phyloP scores from a whole-genome alignment of 768 basidiomycete species.

The Tremella mesenterica region DNA sequence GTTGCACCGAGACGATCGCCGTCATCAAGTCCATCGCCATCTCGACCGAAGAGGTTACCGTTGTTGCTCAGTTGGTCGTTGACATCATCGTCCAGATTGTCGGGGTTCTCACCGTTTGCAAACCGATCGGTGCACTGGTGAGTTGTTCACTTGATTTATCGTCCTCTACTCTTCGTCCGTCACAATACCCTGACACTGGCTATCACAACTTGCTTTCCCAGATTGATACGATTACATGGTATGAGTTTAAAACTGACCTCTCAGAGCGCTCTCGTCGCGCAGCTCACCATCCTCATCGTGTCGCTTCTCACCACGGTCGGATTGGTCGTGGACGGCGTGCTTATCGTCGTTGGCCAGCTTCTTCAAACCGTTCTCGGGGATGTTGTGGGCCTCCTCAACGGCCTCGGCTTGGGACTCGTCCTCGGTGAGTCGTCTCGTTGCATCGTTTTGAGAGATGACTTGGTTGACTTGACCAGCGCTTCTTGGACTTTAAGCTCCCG shows the following conservation, averaged over 20 bases:
- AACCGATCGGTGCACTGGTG: no score
- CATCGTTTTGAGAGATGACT: no score
- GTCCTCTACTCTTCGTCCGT: no score
- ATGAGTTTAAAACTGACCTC: neutral
- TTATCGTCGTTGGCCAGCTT: constrained; percentile 6
- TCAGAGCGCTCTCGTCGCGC: constrained; percentile 14
- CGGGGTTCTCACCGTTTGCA: neutral
- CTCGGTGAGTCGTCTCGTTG: constrained; percentile 13
- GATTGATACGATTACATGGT: no score
- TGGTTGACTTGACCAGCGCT: no score
- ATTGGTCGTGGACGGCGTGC: constrained; percentile 7
- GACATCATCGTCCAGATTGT: neutral
- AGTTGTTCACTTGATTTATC: no score
- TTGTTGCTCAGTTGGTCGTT: neutral
- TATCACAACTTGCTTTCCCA: no score
- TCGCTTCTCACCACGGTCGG: constrained; percentile 14
- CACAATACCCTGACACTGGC: no score
- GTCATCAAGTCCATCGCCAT: neutral
- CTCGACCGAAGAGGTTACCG: neutral
- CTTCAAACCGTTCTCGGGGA: constrained; percentile 4
- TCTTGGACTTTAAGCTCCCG: no score
- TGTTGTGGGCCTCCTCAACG: neutral
- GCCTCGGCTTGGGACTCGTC: constrained; percentile 11
- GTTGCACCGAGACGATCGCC: neutral
- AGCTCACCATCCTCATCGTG: constrained; percentile 10